Evolutionary conservation across 139 green algal species (phyloP).

Genomic region (Pleodorina starrii): DNA sequence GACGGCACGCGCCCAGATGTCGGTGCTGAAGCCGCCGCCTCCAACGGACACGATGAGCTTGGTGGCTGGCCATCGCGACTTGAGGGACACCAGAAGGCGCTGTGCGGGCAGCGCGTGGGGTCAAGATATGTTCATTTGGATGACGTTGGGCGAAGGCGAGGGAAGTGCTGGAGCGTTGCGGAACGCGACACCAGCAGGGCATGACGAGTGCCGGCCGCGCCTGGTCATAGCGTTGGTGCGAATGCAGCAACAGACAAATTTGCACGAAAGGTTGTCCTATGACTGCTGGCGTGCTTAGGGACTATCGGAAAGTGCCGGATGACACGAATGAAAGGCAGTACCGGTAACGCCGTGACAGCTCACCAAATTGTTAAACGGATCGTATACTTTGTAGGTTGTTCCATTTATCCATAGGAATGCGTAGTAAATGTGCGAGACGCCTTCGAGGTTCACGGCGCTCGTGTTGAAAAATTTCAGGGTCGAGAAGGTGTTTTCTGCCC

Average conservation of each 20-base stretch:
- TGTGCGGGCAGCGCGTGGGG: neutral
- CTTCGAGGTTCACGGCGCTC: constrained; percentile 7
- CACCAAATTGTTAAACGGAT: constrained; percentile 32
- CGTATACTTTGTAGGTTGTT: neutral
- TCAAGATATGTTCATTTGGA: neutral
- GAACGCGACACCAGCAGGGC: too few species aligned
- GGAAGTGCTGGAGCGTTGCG: too few species aligned
- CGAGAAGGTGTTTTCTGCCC: neutral
- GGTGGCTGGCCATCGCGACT: constrained; percentile 24
- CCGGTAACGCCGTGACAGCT: too few species aligned
- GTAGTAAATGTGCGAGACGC: constrained; percentile 26
- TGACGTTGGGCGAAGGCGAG: neutral
- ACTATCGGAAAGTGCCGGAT: too few species aligned
- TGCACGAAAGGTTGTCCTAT: too few species aligned
- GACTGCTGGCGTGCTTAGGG: too few species aligned
- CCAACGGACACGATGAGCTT: constrained; percentile 23
- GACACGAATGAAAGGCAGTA: too few species aligned
- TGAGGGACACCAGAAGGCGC: neutral
- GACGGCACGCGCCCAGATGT: neutral
- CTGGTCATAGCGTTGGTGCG: too few species aligned
- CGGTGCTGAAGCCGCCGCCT: constrained; percentile 34
- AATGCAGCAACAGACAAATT: too few species aligned
- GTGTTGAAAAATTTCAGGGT: constrained; percentile 31
- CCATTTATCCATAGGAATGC: constrained; percentile 24
- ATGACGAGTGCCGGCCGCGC: neutral